Evolutionary conservation across 139 green algal genomes (phyloP).

Genomic region (Chloropicon primus): DNA sequence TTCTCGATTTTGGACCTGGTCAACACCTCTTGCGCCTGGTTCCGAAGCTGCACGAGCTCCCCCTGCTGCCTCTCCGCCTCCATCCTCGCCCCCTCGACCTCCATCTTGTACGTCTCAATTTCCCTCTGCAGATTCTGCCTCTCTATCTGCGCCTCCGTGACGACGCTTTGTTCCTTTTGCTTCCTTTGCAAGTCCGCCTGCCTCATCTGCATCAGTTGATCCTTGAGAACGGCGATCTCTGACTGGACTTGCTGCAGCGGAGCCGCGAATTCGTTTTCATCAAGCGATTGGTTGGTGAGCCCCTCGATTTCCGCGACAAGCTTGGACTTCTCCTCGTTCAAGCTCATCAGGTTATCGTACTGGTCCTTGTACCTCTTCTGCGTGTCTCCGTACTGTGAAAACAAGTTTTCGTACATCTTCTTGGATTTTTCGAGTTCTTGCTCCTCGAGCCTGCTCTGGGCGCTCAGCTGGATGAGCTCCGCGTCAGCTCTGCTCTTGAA

Average conservation of each 20-base stretch:
- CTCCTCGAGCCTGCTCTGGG: slow-evolving; percentile 25
- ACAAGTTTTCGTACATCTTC: slow-evolving; percentile 25
- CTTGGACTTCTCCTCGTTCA: neutral
- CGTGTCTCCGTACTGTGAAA: neutral
- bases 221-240: slow-evolving; percentile 28
- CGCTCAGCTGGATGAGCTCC: slow-evolving; percentile 39
- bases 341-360: neutral
- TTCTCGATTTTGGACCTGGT: neutral
- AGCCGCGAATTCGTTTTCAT: slow-evolving; percentile 5
- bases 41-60: neutral
- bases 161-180: slow-evolving; percentile 9
- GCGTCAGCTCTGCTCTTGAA: slow-evolving; percentile 50
- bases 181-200: slow-evolving; percentile 12
- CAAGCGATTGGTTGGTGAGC: neutral
- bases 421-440: slow-evolving; percentile 24
- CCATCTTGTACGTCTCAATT: slow-evolving; percentile 20
- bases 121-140: slow-evolving; percentile 24
- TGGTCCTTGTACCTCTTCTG: neutral
- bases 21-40: neutral
- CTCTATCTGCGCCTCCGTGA: slow-evolving; percentile 17
- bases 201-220: slow-evolving; percentile 22
- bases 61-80: slow-evolving; percentile 16
- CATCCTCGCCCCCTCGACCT: slow-evolving; percentile 8
- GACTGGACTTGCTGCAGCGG: slow-evolving; percentile 20
- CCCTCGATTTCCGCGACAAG: neutral